Conservation (phyloP, 331 rosid genomes). For the Phaseolus coccineus region DNA sequence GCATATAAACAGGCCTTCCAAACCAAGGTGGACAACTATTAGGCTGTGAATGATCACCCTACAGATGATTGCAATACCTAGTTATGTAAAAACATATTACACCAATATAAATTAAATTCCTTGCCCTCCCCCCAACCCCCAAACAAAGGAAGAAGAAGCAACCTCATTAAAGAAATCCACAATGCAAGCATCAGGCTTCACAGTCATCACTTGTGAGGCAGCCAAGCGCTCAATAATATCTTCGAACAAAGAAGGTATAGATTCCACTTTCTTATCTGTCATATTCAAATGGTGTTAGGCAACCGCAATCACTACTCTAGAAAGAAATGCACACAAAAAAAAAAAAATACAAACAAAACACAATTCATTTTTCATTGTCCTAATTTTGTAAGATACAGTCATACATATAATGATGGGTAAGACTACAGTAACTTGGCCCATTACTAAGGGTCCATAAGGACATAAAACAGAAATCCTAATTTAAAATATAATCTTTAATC, state of each 20-base stretch:
- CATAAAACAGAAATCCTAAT: too few relatives aligned
- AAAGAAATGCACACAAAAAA: too few relatives aligned
- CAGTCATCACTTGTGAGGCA: slow-evolving; percentile 58
- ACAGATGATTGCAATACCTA: slow-evolving; percentile 36
- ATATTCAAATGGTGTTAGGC: slow-evolving; percentile 29
- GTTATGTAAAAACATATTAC: slow-evolving; percentile 34
- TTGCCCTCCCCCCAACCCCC: not conserved
- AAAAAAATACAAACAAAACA: too few relatives aligned
- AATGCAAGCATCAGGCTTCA: slow-evolving; percentile 83
- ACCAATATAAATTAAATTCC: not conserved
- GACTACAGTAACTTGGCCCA: too few relatives aligned
- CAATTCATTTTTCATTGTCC: too few relatives aligned
- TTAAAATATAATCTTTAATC: too few relatives aligned
- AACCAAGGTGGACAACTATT: slow-evolving; percentile 73
- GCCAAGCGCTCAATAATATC: slow-evolving; percentile 65
- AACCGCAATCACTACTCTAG: too few relatives aligned
- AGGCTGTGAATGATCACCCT: slow-evolving; percentile 95
- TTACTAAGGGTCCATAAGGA: too few relatives aligned
- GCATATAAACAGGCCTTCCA: slow-evolving; percentile 72
- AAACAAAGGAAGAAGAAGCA: not conserved
- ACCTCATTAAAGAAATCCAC: slow-evolving; percentile 85
- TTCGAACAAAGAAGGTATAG: slow-evolving; percentile 75
- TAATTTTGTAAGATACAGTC: too few relatives aligned
- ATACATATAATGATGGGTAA: too few relatives aligned
- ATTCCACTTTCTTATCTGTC: slow-evolving; percentile 73